Evolutionary conservation across 140 eudicot genomes (phyloP).

Genomic region (Stevia rebaudiana): DNA sequence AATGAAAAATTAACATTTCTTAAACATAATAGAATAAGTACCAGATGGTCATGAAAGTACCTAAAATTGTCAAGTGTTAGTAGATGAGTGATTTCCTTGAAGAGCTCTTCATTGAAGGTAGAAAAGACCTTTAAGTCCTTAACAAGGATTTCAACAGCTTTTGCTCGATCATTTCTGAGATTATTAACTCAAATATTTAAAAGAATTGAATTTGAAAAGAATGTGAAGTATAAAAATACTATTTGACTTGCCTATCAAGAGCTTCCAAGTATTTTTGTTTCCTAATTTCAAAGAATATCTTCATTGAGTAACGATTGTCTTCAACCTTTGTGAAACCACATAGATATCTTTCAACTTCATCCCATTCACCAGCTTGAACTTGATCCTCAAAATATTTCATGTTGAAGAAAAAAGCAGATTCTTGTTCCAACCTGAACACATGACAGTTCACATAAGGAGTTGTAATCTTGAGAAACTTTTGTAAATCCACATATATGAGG

Average conservation of each 20-base stretch:
- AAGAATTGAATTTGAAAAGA: neutral
- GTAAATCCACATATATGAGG: neutral
- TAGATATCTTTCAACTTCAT: conserved; percentile 73
- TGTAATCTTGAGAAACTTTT: neutral
- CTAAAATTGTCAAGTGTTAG: conserved; percentile 34
- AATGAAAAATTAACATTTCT: neutral
- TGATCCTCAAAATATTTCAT: conserved; percentile 86
- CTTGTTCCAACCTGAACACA: conserved; percentile 69
- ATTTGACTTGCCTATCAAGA: conserved; percentile 58
- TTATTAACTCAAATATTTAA: conserved; percentile 11
- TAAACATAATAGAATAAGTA: neutral
- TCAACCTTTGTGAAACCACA: conserved; percentile 87
- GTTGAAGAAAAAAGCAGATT: conserved; percentile 75
- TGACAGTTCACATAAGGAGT: conserved; percentile 3
- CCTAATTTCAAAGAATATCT: conserved; percentile 78
- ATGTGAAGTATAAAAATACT: neutral
- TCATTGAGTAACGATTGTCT: conserved; percentile 83
- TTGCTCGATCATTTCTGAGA: conserved; percentile 68
- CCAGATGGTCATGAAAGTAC: conserved; percentile 25
- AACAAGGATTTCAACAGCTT: conserved; percentile 83
- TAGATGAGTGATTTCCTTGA: neutral
- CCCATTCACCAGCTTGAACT: conserved; percentile 93
- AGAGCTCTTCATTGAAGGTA: neutral
- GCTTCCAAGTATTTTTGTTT: conserved; percentile 83
- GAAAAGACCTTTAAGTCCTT: conserved; percentile 74